Evolutionary conservation across 148 eudicot species (phyloP).

Genomic region (Rhododendron vialii): DNA sequence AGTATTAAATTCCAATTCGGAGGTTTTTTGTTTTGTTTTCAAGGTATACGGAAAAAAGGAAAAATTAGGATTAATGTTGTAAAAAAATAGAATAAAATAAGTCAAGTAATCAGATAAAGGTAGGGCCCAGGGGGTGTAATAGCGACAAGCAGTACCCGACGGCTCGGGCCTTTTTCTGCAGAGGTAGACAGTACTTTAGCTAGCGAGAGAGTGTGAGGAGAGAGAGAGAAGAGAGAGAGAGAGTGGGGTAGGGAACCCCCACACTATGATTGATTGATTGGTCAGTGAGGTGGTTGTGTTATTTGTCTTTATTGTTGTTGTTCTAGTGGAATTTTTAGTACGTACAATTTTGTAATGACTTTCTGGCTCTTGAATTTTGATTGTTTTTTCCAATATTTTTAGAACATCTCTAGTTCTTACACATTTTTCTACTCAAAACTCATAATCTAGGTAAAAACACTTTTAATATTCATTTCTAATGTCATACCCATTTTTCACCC

Average conservation of each 20-base stretch:
- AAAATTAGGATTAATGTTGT: background rate
- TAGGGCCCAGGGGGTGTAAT: background rate
- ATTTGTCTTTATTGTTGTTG: constrained; percentile 7
- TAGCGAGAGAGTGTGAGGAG: background rate
- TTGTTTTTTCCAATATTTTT: background rate
- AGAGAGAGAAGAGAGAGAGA: background rate
- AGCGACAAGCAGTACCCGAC: constrained; percentile 19
- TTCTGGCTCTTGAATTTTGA: background rate
- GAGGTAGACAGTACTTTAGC: background rate
- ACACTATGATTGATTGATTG: constrained; percentile 15
- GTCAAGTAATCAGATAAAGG: background rate
- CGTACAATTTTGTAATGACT: background rate
- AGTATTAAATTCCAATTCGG: background rate
- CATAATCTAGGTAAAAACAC: too few relatives aligned
- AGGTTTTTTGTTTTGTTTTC: background rate
- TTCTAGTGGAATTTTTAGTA: background rate
- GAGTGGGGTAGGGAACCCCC: background rate
- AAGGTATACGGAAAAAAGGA: background rate
- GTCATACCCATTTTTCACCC: too few relatives aligned
- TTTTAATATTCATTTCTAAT: too few relatives aligned
- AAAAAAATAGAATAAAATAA: background rate
- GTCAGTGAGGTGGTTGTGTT: constrained; percentile 7
- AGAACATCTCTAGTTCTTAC: too few relatives aligned
- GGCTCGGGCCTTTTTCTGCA: constrained; percentile 18
- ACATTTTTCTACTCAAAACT: too few relatives aligned